Conservation (phyloP, 768 basidiomycete species). For the Podaxis mareebaensis region DNA sequence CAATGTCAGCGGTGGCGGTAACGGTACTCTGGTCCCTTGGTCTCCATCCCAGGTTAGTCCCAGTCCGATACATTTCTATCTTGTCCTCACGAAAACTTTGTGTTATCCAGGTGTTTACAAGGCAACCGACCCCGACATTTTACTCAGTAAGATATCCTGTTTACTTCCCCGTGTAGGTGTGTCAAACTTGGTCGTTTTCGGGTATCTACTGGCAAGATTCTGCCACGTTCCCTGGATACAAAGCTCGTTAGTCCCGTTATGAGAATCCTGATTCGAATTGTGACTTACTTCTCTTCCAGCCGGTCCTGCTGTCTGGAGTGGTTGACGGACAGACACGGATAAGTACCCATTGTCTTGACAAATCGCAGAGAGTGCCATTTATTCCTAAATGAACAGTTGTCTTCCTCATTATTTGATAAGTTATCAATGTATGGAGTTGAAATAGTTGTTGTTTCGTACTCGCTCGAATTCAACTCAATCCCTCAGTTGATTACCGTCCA, state of each 20-base stretch:
- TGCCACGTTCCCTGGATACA: constrained; percentile 32
- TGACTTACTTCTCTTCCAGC: constrained; percentile 20
- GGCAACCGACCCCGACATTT: constrained; percentile 32
- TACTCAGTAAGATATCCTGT: constrained; percentile 27
- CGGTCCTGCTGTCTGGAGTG: constrained; percentile 30
- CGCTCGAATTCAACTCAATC: no score
- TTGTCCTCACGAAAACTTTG: not conserved
- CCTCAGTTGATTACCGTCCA: no score
- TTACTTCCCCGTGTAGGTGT: not conserved
- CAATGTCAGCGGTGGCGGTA: no score
- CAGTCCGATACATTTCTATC: not conserved
- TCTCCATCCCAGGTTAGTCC: not conserved
- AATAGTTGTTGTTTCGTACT: no score
- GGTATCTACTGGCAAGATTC: constrained; percentile 27
- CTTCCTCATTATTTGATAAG: no score
- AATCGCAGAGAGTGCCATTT: not conserved
- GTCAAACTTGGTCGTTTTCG: not conserved
- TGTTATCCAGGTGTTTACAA: constrained; percentile 29
- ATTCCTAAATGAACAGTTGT: no score
- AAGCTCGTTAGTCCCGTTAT: constrained; percentile 29
- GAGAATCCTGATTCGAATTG: not conserved
- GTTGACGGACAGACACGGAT: not conserved
- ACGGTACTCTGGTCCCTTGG: no score
- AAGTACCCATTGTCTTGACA: not conserved
- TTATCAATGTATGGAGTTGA: no score